A percentile compares a stretch with the other conserved stretches of the same genome.
phyloP scores from a whole-genome alignment of 805 yeast genomes.

The Groenewaldozyma tartarivorans region DNA sequence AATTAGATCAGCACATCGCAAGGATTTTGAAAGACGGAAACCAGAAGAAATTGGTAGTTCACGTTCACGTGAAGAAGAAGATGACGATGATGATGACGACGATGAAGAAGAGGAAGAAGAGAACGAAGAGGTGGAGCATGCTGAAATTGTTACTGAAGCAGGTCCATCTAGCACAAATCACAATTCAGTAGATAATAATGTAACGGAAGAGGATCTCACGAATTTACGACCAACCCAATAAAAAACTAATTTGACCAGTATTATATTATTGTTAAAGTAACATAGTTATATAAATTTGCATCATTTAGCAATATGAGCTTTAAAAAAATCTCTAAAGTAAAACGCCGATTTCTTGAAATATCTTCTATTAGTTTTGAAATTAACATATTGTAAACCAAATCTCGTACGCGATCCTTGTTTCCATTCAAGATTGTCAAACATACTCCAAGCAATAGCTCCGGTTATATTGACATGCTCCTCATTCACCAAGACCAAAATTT shows the following conservation, averaged over 20 bases:
- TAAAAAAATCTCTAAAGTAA: conserved; percentile 13
- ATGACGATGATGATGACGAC: conserved; percentile 17
- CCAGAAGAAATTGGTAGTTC: conserved; percentile 13
- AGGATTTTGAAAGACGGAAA: conserved; percentile 22
- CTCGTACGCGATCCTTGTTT: conserved; percentile 19
- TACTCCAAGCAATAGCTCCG: conserved; percentile 29
- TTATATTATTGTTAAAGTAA: too few species aligned
- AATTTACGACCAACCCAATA: too few species aligned
- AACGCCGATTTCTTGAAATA: conserved; percentile 18
- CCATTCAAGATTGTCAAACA: conserved; percentile 30
- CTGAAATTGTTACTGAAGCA: too few species aligned
- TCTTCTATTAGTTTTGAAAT: conserved; percentile 10
- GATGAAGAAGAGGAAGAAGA: conserved; percentile 12
- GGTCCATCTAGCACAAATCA: too few species aligned
- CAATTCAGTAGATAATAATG: too few species aligned
- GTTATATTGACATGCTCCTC: conserved; percentile 24
- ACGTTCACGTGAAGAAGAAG: conserved; percentile 27
- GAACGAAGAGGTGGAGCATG: too few species aligned
- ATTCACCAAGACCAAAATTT: conserved; percentile 20
- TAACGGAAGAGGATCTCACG: too few species aligned
- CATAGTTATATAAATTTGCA: not conserved
- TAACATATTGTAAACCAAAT: conserved; percentile 17
- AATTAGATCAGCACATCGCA: conserved; percentile 20
- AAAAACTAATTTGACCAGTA: too few species aligned
- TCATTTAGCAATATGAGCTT: conserved; percentile 2